A percentile compares a stretch with the other conserved stretches of the same genome.
phyloP scores from a whole-genome alignment of 2,329 filamentous ascomycete species.

The Microcyclospora tardicrescens region DNA sequence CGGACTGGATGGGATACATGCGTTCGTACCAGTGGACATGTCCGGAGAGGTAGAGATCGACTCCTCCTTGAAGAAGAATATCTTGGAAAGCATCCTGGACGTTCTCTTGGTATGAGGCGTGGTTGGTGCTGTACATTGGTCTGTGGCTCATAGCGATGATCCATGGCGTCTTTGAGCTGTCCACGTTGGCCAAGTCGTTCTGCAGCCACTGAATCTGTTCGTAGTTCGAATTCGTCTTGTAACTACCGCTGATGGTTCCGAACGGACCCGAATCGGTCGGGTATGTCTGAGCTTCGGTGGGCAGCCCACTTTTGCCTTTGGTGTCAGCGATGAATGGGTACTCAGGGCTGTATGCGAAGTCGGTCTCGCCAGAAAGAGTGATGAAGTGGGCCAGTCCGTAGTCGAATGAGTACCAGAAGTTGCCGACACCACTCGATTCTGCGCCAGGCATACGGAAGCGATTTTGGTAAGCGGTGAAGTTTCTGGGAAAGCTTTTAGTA shows the following conservation, averaged over 20 bases:
- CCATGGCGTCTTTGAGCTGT: conserved; percentile 38
- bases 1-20: conserved; percentile 25
- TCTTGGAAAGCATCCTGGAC: conserved; percentile 35
- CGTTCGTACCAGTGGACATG: conserved; percentile 39
- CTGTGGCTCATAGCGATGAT: conserved; percentile 38
- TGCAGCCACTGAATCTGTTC: conserved; percentile 37
- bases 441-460: conserved; percentile 40
- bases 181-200: conserved; percentile 31
- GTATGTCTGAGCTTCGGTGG: conserved; percentile 31
- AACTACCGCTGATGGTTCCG: conserved; percentile 28
- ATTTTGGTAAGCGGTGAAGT: conserved; percentile 40
- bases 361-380: conserved; percentile 36
- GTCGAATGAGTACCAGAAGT: conserved; percentile 45
- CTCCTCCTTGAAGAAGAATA: conserved; percentile 31
- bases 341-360: conserved; percentile 36
- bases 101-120: conserved; percentile 32
- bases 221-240: conserved; percentile 30
- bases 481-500: conserved; percentile 10
- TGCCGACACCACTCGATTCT: conserved; percentile 36
- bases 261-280: conserved; percentile 39
- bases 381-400: conserved; percentile 42
- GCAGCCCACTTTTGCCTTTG: conserved; percentile 28
- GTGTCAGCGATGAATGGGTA: conserved; percentile 33
- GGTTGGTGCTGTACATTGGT: conserved; percentile 36
- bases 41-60: conserved; percentile 34